phyloP scores from a whole-genome alignment of 164 flowering plant species.

The Liquidambar formosana region DNA sequence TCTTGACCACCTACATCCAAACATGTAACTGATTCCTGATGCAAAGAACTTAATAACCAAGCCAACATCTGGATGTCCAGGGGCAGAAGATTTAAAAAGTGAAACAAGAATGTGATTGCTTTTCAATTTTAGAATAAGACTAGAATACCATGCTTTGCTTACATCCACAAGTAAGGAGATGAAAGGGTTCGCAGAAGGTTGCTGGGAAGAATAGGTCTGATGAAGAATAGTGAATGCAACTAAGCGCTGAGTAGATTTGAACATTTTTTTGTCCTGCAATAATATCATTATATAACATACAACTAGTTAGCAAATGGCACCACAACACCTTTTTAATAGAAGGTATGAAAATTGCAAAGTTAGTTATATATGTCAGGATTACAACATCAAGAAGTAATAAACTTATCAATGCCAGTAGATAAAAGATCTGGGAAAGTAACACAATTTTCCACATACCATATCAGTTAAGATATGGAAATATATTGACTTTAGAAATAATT shows the following conservation, averaged over 20 bases:
- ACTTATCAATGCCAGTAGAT: too few species aligned
- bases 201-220: conserved; percentile 57
- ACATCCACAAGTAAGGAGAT: conserved; percentile 59
- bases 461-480: too few species aligned
- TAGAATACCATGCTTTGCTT: conserved; percentile 21
- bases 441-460: too few species aligned
- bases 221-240: conserved; percentile 66
- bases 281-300: background rate
- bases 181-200: conserved; percentile 66
- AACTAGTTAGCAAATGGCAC: background rate
- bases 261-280: conserved; percentile 62
- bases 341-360: background rate
- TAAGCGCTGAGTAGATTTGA: conserved; percentile 64
- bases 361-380: too few species aligned
- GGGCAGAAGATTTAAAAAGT: too few species aligned
- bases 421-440: too few species aligned
- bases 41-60: too few species aligned
- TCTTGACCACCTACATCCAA: too few species aligned
- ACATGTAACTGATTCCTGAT: too few species aligned
- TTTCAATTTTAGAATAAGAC: background rate
- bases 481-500: too few species aligned
- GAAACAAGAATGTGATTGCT: background rate
- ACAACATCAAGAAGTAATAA: too few species aligned
- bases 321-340: background rate
- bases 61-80: too few species aligned